Evolutionary conservation across 1,284 basidiomycete genomes (phyloP), one percentile per base, ranked within the genome.

Genomic region (Agaricales sp.): DNA sequence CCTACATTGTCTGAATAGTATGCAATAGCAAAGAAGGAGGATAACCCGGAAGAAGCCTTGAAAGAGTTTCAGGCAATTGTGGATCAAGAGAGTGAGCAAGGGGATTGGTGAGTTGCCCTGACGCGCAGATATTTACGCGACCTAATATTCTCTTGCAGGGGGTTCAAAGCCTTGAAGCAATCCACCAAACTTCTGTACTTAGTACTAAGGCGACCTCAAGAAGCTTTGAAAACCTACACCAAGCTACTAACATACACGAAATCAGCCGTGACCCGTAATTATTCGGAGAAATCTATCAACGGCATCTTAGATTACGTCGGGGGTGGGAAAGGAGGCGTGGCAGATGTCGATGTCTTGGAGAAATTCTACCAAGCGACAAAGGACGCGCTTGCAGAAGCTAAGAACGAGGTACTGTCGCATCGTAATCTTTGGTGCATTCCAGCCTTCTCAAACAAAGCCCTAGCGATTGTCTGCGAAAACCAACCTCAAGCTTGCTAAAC

Each of bases 141-240:
- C 4, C 19, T 24, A 4, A 45, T 11, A 45, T 24, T 21, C 4
- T 14, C 48, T 21, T 53, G 48, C 58, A 95, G 93, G 92, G 96
- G 95, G 1, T 99, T 99, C 79, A 99, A 99, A 64, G 90, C 94
- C 3, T 75, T 99, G 50, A 99, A 99, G 61, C 96, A 99, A 60
- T 91, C 89, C 43, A 98, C 94, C 19, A 99, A 99, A 66, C 74
- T 98, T 50, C 80, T 95, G 51, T 99, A 90, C 64, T 77, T 93
- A 45, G 71, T 71, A 11, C 75, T 94, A 30, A 78, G 80, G 52
- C 73, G 86, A 56, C 92, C 92, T 37, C 75, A 78, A 20, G 87
- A 94, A 46, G 95, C 96, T 0, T 70, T 99, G 45, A 70, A 80
- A 60, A 87, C 92, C 3, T 98, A 99, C 63, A 84, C 73, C 4